A percentile compares a stretch with the other conserved stretches of the same genome.
These are phyloP conservation scores for Lachnellula occidentalis DNA, from an alignment of 2,329 filamentous ascomycete species.

Conservation along the genomic window DNA sequence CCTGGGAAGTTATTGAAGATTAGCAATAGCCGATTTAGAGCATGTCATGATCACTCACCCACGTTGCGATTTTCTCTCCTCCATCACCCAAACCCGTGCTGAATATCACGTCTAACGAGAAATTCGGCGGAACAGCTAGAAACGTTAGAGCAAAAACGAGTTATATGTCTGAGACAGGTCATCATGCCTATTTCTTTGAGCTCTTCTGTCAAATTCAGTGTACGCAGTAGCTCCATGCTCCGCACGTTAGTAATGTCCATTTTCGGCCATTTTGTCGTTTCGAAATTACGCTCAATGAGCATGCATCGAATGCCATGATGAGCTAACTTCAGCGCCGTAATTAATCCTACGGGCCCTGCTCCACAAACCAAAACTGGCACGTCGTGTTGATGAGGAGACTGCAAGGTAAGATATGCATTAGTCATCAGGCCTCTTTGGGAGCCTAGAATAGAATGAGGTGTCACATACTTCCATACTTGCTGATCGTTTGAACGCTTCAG, in stretches of 20 bases:
- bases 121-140: not conserved
- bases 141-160: not conserved
- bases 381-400: too few species aligned
- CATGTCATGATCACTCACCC: not conserved
- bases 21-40: not conserved
- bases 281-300: constrained; percentile 25
- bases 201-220: constrained; percentile 28
- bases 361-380: constrained; percentile 7
- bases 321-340: constrained; percentile 14
- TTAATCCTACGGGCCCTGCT: constrained; percentile 26
- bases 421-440: too few species aligned
- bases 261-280: constrained; percentile 35
- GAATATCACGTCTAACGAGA: too few species aligned
- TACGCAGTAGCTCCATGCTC: constrained; percentile 33
- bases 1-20: not conserved
- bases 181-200: constrained; percentile 11
- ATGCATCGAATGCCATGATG: constrained; percentile 18
- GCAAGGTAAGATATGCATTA: too few species aligned
- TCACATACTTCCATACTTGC: too few species aligned
- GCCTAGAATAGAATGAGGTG: too few species aligned
- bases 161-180: not conserved
- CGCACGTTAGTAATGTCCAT: constrained; percentile 35
- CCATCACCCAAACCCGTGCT: too few species aligned
- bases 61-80: too few species aligned
- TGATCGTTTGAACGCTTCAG: too few species aligned